Evolutionary conservation across 352 stramenopile species (phyloP), one percentile per base, ranked within the genome.

Genomic region (Phytopythium helicoides): DNA sequence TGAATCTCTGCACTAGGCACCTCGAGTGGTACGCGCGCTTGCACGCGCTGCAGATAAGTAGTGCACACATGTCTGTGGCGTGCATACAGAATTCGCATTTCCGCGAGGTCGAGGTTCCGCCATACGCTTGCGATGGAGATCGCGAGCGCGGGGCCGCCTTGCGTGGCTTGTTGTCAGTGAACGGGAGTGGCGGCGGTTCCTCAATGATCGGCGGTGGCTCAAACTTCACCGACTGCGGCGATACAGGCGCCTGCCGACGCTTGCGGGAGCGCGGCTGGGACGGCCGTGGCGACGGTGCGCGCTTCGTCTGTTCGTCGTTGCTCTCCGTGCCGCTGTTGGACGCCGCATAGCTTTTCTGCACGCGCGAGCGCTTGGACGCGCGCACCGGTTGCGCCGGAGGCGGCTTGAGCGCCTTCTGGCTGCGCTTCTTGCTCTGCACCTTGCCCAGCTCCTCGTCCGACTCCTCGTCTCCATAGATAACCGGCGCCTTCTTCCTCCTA

Each of bases 1-100:
- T 62, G 34, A 81, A 81, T 16, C 58, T 48, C 15, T 61, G 37
- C 39, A 72, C 35, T 16, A 81, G 58, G 39, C 73, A 85, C 39
- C 73, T 54, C 8, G 69, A 48, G 47, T 85, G 73, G 41, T 85
- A 85, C 44, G 58, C 56, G 6, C 73, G 73, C 23, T 56, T 52
- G 31, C 73, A 85, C 1, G 47, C 39, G 2, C 47, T 55, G 61
- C 73, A 85, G 60, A 70, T 46, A 62, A 80, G 57, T 28, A 71
- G 33, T 19, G 60, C 54, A 47, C 68, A 76, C 36, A 76, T 52
- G 26, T 77, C 69, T 6, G 53, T 47, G 7, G 45, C 25, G 28
- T 66, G 66, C 15, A 52, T 66, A 54, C 73, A 85, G 34, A 80
- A 81, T 18, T 80, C 71, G n/a, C 73, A 84, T 28, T 12, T 15